phyloP scores from a whole-genome alignment of 2,329 filamentous ascomycete genomes.

The Scedosporium dehoogii region DNA sequence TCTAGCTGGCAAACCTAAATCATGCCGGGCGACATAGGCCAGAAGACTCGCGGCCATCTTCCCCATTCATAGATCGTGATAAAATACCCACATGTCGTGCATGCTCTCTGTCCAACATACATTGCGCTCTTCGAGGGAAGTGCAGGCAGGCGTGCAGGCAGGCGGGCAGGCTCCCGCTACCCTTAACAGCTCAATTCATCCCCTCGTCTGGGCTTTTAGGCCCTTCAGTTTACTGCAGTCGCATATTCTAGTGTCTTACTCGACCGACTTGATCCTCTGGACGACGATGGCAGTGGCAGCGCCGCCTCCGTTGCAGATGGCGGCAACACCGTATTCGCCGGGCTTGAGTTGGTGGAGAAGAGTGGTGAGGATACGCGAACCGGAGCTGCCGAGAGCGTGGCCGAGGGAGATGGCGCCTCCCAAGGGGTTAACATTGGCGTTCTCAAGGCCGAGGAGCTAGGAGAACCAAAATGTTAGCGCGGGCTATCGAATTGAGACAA shows the following conservation, averaged over 20 bases:
- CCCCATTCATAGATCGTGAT: too few species aligned
- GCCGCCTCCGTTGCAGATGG: slow-evolving; percentile 94
- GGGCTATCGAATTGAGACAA: too few species aligned
- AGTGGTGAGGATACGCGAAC: slow-evolving; percentile 81
- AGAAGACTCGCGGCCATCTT: too few species aligned
- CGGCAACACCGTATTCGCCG: slow-evolving; percentile 88
- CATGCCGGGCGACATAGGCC: too few species aligned
- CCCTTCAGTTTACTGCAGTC: not conserved
- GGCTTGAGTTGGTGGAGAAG: slow-evolving; percentile 84
- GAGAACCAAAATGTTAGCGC: not conserved
- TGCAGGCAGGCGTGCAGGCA: too few species aligned
- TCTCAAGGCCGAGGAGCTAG: slow-evolving; percentile 69
- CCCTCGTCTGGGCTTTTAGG: too few species aligned
- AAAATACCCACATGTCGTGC: too few species aligned
- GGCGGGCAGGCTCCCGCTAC: too few species aligned
- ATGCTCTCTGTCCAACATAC: too few species aligned
- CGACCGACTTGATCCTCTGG: slow-evolving; percentile 61
- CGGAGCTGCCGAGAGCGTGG: slow-evolving; percentile 87
- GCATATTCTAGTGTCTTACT: slow-evolving; percentile 9
- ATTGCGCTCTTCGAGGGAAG: too few species aligned
- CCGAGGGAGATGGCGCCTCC: slow-evolving; percentile 89
- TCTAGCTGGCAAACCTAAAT: too few species aligned
- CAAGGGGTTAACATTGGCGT: slow-evolving; percentile 73
- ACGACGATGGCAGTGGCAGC: slow-evolving; percentile 87
- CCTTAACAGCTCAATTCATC: too few species aligned